phyloP scores from a whole-genome alignment of 2,329 filamentous ascomycete species.

The Pseudogymnoascus sp. region DNA sequence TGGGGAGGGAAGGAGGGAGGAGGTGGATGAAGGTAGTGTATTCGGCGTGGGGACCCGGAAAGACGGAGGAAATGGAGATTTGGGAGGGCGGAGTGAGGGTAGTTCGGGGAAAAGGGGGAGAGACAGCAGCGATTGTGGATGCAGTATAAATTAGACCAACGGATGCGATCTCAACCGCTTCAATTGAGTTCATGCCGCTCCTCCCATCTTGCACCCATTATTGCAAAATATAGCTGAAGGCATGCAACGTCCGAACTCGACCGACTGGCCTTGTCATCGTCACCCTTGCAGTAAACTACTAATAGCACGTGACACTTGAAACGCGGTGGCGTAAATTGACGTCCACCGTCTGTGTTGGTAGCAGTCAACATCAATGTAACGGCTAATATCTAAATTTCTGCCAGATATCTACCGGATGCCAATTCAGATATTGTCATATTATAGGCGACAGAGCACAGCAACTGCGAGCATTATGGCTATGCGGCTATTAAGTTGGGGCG shows the following conservation, averaged over 20 bases:
- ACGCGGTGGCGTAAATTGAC: no score
- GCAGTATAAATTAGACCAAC: not conserved
- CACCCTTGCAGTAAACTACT: no score
- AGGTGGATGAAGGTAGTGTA: slow-evolving; percentile 91
- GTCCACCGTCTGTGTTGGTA: no score
- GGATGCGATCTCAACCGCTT: not conserved
- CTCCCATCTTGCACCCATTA: not conserved
- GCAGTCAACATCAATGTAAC: no score
- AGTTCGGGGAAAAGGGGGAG: slow-evolving; percentile 14
- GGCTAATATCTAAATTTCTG: no score
- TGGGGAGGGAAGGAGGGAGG: slow-evolving; percentile 56
- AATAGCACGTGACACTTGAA: no score
- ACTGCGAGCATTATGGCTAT: not conserved
- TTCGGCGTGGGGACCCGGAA: slow-evolving; percentile 57
- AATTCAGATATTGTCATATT: not conserved
- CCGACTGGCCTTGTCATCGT: no score
- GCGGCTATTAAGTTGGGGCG: not conserved
- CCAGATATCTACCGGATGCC: no score
- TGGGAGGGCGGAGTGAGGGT: slow-evolving; percentile 51
- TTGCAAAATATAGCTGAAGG: no score
- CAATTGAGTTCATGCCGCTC: not conserved
- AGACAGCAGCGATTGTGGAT: not conserved
- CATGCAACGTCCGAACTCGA: no score
- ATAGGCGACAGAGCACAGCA: not conserved
- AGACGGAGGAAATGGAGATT: slow-evolving; percentile 66